Evolutionary conservation across 2,329 filamentous ascomycete genomes (phyloP).

Genomic region (Ophiosphaerella narmari): DNA sequence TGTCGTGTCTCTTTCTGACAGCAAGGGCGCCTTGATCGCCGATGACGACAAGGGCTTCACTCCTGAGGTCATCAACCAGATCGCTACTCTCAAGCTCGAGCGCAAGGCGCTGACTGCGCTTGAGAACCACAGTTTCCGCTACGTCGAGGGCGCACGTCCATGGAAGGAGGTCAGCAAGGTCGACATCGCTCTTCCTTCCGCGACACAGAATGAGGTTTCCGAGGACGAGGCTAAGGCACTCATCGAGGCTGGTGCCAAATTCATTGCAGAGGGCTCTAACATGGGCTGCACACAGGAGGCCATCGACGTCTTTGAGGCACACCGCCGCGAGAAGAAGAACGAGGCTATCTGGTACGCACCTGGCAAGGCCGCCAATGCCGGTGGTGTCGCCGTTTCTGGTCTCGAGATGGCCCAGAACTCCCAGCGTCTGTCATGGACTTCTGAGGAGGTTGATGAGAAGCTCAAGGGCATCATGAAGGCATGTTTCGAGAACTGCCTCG

Average conservation of each 20-base stretch:
- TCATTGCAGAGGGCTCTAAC: slow-evolving; percentile 96
- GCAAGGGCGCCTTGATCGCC: slow-evolving; percentile 80
- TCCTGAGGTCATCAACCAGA: slow-evolving; percentile 75
- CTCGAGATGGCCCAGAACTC: slow-evolving; percentile 99
- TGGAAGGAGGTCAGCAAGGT: slow-evolving; percentile 90
- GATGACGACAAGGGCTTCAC: slow-evolving; percentile 73
- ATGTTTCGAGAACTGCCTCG: slow-evolving; percentile 86
- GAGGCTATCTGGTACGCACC: slow-evolving; percentile 91
- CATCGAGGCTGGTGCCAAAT: slow-evolving; percentile 74
- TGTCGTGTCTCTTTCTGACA: slow-evolving; percentile 92
- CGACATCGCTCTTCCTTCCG: slow-evolving; percentile 88
- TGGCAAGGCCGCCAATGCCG: slow-evolving; percentile 93
- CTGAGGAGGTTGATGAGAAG: slow-evolving; percentile 87
- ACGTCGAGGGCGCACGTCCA: slow-evolving; percentile 83
- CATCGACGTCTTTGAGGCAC: slow-evolving; percentile 87
- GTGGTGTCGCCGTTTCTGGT: slow-evolving; percentile 95
- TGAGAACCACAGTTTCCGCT: slow-evolving; percentile 74
- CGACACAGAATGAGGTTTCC: slow-evolving; percentile 97
- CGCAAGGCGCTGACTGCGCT: slow-evolving; percentile 81
- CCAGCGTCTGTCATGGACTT: slow-evolving; percentile 79
- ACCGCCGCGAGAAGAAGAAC: slow-evolving; percentile 70
- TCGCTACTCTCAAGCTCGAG: slow-evolving; percentile 84
- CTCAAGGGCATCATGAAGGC: slow-evolving; percentile 94
- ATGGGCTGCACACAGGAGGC: slow-evolving; percentile 98
- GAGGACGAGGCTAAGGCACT: slow-evolving; percentile 86